These are phyloP conservation scores for Phtheirospermum japonicum DNA, from an alignment of 257 asterid genomes.

Conservation along the genomic window DNA sequence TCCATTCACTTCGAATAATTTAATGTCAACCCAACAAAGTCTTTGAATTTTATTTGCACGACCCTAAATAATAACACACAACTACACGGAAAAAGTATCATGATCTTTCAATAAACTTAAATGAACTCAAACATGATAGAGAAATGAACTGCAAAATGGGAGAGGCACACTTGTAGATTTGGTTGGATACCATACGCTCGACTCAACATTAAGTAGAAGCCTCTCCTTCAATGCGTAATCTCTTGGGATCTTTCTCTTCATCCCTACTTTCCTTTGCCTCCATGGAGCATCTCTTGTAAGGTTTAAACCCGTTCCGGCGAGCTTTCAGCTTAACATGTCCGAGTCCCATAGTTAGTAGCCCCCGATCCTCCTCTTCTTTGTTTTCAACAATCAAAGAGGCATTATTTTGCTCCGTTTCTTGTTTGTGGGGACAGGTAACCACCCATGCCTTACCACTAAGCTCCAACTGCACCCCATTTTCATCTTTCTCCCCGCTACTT, in stretches of 20 bases:
- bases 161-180: constrained; percentile 21
- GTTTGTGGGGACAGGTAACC: constrained; percentile 27
- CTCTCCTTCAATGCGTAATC: constrained; percentile 73
- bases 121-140: constrained; percentile 30
- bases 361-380: constrained; percentile 36
- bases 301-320: constrained; percentile 74
- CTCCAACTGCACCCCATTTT: constrained; percentile 36
- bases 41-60: constrained; percentile 36
- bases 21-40: constrained; percentile 34
- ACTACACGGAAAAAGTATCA: constrained; percentile 33
- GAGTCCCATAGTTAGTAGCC: constrained; percentile 40
- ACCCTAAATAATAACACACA: constrained; percentile 35
- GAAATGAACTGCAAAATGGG: constrained; percentile 31
- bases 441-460: constrained; percentile 39
- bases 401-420: constrained; percentile 28
- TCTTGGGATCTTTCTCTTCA: constrained; percentile 72
- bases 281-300: constrained; percentile 89
- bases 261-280: constrained; percentile 76
- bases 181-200: constrained; percentile 22
- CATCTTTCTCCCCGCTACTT: constrained; percentile 31
- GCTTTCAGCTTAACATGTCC: constrained; percentile 55
- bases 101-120: constrained; percentile 34
- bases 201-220: constrained; percentile 39
- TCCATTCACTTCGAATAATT: constrained; percentile 15
- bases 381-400: constrained; percentile 34